A percentile compares a stretch with the other conserved stretches of the same genome.
phyloP scores from a whole-genome alignment of 495 filamentous ascomycete genomes.

The Clavariopsis aquatica region DNA sequence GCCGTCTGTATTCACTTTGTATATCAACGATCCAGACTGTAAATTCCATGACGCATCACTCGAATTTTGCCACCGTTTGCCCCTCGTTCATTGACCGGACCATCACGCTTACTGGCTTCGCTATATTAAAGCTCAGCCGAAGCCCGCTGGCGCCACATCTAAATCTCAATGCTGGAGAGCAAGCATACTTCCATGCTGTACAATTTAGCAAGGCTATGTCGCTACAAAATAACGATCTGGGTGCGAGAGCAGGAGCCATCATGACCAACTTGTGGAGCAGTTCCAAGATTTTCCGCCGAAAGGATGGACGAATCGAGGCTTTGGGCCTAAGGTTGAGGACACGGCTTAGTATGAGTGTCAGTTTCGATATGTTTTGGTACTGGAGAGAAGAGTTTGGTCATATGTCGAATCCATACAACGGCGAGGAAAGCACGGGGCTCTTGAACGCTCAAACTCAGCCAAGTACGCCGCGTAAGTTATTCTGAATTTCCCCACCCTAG shows the following conservation, averaged over 20 bases:
- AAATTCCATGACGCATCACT: conserved; percentile 5
- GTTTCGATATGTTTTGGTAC: conserved; percentile 38
- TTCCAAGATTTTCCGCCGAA: conserved; percentile 20
- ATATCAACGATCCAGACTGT: conserved; percentile 15
- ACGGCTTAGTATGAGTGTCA: conserved; percentile 31
- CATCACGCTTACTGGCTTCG: conserved; percentile 19
- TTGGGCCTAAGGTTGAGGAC: conserved; percentile 23
- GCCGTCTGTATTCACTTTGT: conserved; percentile 23
- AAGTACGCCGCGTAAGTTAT: conserved; percentile 27
- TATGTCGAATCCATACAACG: conserved; percentile 27
- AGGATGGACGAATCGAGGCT: conserved; percentile 21
- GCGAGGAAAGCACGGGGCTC: conserved; percentile 9
- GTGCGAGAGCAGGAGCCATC: conserved; percentile 11
- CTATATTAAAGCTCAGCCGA: conserved; percentile 15
- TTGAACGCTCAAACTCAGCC: conserved; percentile 14
- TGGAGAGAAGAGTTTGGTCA: conserved; percentile 36
- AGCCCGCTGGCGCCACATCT: conserved; percentile 25
- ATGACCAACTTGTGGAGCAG: conserved; percentile 32
- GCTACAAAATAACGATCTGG: conserved; percentile 22
- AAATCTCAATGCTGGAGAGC: conserved; percentile 21
- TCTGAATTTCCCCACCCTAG: too few species aligned
- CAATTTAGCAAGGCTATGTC: conserved; percentile 24
- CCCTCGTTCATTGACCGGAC: conserved; percentile 30
- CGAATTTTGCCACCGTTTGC: conserved; percentile 13
- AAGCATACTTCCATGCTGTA: conserved; percentile 27